Conservation (phyloP, 1,139 yeast genomes). For the Taphrina wiesneri region DNA sequence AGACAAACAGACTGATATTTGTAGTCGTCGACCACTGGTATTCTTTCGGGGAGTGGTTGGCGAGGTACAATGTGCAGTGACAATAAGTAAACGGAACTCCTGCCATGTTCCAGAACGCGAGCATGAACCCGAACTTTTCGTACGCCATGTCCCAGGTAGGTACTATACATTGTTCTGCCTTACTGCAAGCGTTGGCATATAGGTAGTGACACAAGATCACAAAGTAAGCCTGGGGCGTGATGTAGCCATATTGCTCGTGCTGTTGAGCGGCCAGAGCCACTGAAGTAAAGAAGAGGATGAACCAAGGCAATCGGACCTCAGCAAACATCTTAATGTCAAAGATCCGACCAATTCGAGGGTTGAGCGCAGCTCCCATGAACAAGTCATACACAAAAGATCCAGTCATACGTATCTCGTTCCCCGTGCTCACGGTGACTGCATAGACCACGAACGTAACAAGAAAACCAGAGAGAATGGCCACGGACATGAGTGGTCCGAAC, state of each 20-base stretch:
- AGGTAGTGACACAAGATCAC: conserved; percentile 85
- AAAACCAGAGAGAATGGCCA: conserved; percentile 79
- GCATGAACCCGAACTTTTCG: conserved; percentile 97
- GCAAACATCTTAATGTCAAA: conserved; percentile 94
- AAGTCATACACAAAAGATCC: conserved; percentile 88
- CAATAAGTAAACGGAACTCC: conserved; percentile 98
- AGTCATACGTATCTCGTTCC: conserved; percentile 77
- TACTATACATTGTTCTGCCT: conserved; percentile 94
- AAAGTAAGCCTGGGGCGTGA: conserved; percentile 72
- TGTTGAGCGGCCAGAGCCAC: conserved; percentile 76
- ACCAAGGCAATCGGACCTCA: conserved; percentile 98
- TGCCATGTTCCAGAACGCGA: conserved; percentile 97
- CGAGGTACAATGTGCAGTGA: conserved; percentile 81
- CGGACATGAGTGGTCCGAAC: conserved; percentile 90
- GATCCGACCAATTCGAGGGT: conserved; percentile 82
- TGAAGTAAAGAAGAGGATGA: conserved; percentile 75
- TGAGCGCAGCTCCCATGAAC: conserved; percentile 96
- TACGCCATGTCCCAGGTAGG: conserved; percentile 99
- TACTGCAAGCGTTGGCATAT: conserved; percentile 94
- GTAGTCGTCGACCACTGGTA: conserved; percentile 69
- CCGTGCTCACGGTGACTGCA: conserved; percentile 45
- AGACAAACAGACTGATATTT: conserved; percentile 57
- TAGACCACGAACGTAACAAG: conserved; percentile 69
- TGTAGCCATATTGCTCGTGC: conserved; percentile 74
- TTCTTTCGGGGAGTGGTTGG: conserved; percentile 78